Conservation (phyloP, 352 stramenopile genomes). For the Globisporangium paroecandrum region DNA sequence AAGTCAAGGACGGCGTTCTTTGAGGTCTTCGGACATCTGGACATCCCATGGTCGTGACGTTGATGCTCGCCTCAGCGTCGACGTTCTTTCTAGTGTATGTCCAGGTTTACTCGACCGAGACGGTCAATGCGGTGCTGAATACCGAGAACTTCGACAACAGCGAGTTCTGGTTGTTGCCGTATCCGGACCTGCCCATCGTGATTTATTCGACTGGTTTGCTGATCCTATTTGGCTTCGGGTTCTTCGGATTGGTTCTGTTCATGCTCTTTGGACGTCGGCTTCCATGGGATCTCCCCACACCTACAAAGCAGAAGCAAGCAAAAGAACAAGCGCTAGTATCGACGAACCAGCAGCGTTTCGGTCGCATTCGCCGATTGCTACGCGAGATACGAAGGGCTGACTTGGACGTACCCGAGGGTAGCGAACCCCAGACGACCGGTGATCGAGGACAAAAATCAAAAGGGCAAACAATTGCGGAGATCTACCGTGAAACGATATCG, state of each 20-base stretch:
- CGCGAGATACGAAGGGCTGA: background rate
- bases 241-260: conserved; percentile 27
- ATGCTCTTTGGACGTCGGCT: conserved; percentile 24
- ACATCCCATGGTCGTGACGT: conserved; percentile 38
- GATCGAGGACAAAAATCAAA: background rate
- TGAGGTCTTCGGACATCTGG: conserved; percentile 34
- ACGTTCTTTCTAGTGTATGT: conserved; percentile 35
- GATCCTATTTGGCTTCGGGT: conserved; percentile 29
- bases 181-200: conserved; percentile 20
- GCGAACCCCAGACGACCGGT: background rate
- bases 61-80: conserved; percentile 31
- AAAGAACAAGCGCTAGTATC: background rate
- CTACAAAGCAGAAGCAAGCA: background rate
- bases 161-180: conserved; percentile 45
- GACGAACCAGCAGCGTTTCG: background rate
- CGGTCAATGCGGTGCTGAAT: conserved; percentile 39
- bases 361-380: background rate
- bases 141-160: conserved; percentile 39
- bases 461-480: background rate
- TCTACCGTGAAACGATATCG: background rate
- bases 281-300: background rate
- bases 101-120: conserved; percentile 33
- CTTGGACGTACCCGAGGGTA: background rate
- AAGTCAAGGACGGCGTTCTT: conserved; percentile 17
- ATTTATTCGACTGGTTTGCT: conserved; percentile 25